phyloP scores from a whole-genome alignment of 495 filamentous ascomycete species.

The Neurospora sp. region DNA sequence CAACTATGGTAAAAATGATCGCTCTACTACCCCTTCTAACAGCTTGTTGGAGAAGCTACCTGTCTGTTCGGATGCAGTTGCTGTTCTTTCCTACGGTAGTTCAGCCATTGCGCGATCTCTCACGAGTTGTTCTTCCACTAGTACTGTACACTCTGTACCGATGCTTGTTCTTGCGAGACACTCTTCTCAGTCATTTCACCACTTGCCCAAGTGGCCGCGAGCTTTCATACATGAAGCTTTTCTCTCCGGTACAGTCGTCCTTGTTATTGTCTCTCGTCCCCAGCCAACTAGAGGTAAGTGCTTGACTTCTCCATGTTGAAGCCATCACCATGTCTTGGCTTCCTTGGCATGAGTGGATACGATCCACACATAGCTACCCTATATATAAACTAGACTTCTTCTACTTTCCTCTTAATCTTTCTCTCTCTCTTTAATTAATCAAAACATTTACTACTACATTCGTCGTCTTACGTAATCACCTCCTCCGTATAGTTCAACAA shows the following conservation, averaged over 20 bases:
- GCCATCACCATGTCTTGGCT: too few species aligned
- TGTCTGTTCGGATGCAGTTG: neutral
- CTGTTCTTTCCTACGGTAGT: neutral
- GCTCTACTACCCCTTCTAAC: neutral
- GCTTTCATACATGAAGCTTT: neutral
- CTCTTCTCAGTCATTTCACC: neutral
- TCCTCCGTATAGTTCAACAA: too few species aligned
- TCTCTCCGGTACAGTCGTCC: neutral
- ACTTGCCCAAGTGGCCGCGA: neutral
- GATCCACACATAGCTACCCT: too few species aligned
- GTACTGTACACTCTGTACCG: neutral
- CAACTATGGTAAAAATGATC: too few species aligned
- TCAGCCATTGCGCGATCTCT: neutral
- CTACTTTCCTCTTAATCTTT: too few species aligned
- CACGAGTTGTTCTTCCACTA: neutral
- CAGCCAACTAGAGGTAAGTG: too few species aligned
- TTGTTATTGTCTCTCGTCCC: neutral
- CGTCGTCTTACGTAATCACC: too few species aligned
- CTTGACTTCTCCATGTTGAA: too few species aligned
- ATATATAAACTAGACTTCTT: too few species aligned
- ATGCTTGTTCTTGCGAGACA: neutral
- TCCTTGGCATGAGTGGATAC: too few species aligned
- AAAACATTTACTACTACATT: too few species aligned
- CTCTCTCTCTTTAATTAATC: too few species aligned
- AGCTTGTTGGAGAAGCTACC: neutral